These are phyloP conservation scores for Hyphopichia pseudoburtonii DNA, from an alignment of 1,139 yeast species.

Conservation along the genomic window DNA sequence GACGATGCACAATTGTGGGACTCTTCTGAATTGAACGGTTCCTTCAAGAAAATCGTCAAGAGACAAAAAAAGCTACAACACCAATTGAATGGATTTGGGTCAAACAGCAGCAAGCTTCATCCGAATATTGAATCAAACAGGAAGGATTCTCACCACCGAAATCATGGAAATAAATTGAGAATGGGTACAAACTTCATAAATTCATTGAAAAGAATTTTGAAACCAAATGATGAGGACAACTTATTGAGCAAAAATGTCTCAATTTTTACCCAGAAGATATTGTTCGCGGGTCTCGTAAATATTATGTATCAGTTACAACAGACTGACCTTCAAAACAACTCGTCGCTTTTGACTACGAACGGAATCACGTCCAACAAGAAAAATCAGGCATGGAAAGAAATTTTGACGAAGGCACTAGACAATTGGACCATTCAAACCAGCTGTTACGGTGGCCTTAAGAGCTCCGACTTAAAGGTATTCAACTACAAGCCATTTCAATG, in stretches of 20 bases:
- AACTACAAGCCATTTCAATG: slow-evolving; percentile 4
- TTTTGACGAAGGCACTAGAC: slow-evolving; percentile 61
- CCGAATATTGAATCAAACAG: too few relatives aligned
- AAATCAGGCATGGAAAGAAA: slow-evolving; percentile 57
- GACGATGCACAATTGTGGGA: slow-evolving; percentile 76
- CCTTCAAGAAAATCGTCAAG: slow-evolving; percentile 40
- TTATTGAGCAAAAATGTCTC: slow-evolving; percentile 12
- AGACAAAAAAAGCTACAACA: slow-evolving; percentile 34
- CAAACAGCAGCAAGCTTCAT: too few relatives aligned
- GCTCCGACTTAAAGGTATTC: background rate
- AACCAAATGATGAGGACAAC: slow-evolving; percentile 13
- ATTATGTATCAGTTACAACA: slow-evolving; percentile 76
- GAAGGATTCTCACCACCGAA: too few relatives aligned
- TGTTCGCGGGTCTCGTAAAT: slow-evolving; percentile 70
- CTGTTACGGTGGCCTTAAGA: slow-evolving; percentile 3
- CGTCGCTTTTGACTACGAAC: slow-evolving; percentile 38
- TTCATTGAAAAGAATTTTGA: slow-evolving; percentile 34
- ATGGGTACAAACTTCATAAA: slow-evolving; percentile 35
- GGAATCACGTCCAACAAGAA: slow-evolving; percentile 23
- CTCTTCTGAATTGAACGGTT: slow-evolving; percentile 37
- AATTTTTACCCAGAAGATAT: slow-evolving; percentile 59
- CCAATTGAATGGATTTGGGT: too few relatives aligned
- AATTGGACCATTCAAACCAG: slow-evolving; percentile 47
- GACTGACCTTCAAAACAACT: slow-evolving; percentile 56
- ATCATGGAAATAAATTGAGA: too few relatives aligned